These are phyloP conservation scores for Theobroma grandiflorum DNA, from an alignment of 441 rosid genomes.

Conservation along the genomic window DNA sequence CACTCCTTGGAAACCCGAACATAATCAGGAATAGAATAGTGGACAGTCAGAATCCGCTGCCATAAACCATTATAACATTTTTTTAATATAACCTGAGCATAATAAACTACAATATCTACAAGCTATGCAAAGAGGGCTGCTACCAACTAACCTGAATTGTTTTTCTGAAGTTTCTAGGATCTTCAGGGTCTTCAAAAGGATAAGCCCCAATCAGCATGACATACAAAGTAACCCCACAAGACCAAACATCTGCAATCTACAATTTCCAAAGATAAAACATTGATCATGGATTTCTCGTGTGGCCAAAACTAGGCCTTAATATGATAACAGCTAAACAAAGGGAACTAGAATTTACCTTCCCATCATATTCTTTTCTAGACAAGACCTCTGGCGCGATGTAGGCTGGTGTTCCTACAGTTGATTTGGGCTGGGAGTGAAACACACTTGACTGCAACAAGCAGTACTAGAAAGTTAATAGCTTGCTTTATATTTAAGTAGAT, in stretches of 20 bases:
- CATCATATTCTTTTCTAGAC: conserved; percentile 64
- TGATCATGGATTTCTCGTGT: conserved; percentile 15
- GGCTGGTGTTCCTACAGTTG: conserved; percentile 80
- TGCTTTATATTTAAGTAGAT: not conserved
- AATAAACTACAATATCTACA: not conserved
- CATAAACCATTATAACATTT: not conserved
- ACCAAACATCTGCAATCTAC: conserved; percentile 81
- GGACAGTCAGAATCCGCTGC: conserved; percentile 75
- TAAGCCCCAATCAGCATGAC: conserved; percentile 82
- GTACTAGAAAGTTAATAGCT: not conserved
- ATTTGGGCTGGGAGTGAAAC: conserved; percentile 77
- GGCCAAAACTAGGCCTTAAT: conserved; percentile 22
- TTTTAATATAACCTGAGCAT: not conserved
- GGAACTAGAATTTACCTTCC: conserved; percentile 48
- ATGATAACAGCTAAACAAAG: not conserved
- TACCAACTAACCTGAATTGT: conserved; percentile 60
- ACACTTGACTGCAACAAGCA: conserved; percentile 55
- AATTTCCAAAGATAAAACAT: conserved; percentile 10
- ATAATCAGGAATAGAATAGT: conserved; percentile 71
- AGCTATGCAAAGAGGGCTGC: not conserved
- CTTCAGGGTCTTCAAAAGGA: conserved; percentile 74
- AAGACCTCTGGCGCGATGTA: conserved; percentile 77
- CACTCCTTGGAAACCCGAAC: conserved; percentile 65
- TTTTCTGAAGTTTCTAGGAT: conserved; percentile 72
- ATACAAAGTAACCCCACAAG: conserved; percentile 76